phyloP scores from a whole-genome alignment of 371 early-diverging fungal genomes.

The Dichotomocladium elegans region DNA sequence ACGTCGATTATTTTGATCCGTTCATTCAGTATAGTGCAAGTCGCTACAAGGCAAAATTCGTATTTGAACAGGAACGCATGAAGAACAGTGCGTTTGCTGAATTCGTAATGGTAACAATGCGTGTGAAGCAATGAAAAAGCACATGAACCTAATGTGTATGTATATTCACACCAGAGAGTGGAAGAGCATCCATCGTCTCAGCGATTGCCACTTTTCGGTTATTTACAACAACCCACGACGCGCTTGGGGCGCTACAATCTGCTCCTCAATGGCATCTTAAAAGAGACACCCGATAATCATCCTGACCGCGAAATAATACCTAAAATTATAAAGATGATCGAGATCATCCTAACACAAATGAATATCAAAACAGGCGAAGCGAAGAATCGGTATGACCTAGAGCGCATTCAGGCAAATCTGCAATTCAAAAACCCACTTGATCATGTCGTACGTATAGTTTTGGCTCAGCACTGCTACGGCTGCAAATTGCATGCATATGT shows the following conservation, averaged over 20 bases:
- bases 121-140: neutral
- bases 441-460: conserved; percentile 77
- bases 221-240: conserved; percentile 79
- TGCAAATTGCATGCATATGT: too few relatives aligned
- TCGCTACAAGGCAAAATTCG: conserved; percentile 76
- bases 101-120: conserved; percentile 60
- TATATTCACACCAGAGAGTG: neutral
- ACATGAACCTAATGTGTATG: neutral
- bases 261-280: conserved; percentile 74
- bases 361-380: conserved; percentile 83
- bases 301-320: conserved; percentile 66
- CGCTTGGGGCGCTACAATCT: conserved; percentile 87
- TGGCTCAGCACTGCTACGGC: too few relatives aligned
- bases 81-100: conserved; percentile 62
- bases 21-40: conserved; percentile 87
- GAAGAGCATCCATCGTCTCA: conserved; percentile 76
- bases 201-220: conserved; percentile 73
- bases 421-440: conserved; percentile 25
- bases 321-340: conserved; percentile 62
- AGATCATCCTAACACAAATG: conserved; percentile 65
- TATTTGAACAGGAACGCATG: conserved; percentile 71
- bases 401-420: conserved; percentile 23
- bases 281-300: conserved; percentile 72
- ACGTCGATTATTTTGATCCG: conserved; percentile 67
- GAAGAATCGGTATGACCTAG: conserved; percentile 73